Base-by-base conservation (phyloP, 164 flowering plant genomes). In the Kalanchoe fedtschenkoi region DNA sequence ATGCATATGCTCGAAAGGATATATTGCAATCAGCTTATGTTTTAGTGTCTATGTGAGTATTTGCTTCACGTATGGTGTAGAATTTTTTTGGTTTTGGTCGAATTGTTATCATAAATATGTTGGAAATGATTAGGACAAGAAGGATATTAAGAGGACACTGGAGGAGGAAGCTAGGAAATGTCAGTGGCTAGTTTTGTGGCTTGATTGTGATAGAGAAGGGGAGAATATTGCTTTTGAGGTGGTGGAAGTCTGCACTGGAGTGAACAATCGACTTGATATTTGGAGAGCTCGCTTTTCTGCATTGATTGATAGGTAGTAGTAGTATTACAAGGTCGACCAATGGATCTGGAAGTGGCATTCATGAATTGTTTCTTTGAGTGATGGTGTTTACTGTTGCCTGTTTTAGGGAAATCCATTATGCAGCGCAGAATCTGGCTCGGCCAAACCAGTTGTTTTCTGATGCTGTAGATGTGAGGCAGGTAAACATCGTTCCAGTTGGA, bases 401-500 rank as follows among this genome's bases (percentile, higher is more conserved):
- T 65, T 13, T 61, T 77, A 87, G 97, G 82, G 99, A 87, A 16
- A 88, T 93, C 34, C 89, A 79, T 64, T 71, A 85, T 21, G 74
- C 97, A 0, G 83, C 78, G 54, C 95, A 85, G 67, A 76, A 78
- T 65, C 93, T 90, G 68, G 80, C 64, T 58, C 74, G 80, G 14
- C 99, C 97, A 1, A 83, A 91, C 70, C 72, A 82, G 57, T 67
- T 78, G 69, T 82, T 79, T 79, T 73, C 99, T 30, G 96, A 93
- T 70, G 99, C 99, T 1, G 99, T 93, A 57, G 99, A 93, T 79
- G 95, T 71, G 78, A 82, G 99, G 76, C 99, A 91, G 75, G 97
- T 88, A 64, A 73, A 76, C 75, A 53, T 21, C 43, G 61, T 68
- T 28, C n/a, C n/a, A n/a, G n/a, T n/a, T n/a, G n/a, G n/a, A n/a